Base-by-base conservation (phyloP, 768 basidiomycete genomes). In the Lentinula detonsa region DNA sequence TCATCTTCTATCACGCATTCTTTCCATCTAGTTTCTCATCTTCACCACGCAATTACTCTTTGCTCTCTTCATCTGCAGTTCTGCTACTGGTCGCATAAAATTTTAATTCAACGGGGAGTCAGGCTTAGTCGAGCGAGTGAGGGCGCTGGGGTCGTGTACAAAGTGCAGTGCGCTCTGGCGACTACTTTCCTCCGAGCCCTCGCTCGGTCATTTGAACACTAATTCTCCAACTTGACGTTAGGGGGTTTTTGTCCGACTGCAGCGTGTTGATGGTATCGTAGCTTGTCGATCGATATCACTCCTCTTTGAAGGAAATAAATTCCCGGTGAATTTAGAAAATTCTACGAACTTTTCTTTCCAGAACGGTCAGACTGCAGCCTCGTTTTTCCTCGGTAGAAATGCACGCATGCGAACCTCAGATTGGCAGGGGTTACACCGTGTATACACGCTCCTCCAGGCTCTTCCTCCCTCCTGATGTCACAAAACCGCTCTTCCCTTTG, bases 241-340 rank as follows among this genome's bases (percentile, higher is more conserved):
- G 28, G 33, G 48, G 37, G 18, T 46, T 40, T 28, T 35, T 43
- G 45, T 43, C 46, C 45, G 57, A 49, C 33, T 46, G 45, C 57
- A 59, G 57, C 57, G 46, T 59, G 57, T 59, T 59, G 43, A 50
- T 48, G 43, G 45, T 46, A 48, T 48, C 48, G 45, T 48, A 45
- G 23, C 57, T 59, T 37, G 57, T 59, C 46, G 45, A 59, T 59
- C 57, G 57, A 59, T 59, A 59, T 59, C 57, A 39, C 33, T 45
- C 57, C 35, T 21, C 53, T 42, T 40, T 34, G 42, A 43, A 57
- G 43, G 46, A 49, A 35, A 59, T 31, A 50, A 46, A 59, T 59
- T 59, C 57, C 57, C 37, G 57, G 57, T n/a, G 57, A 59, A 59
- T 59, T 59, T 59, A 35, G 39, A 40, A 56, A 48, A 45, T 59